Conservation (phyloP, 1,284 basidiomycete genomes). For the Chondrostereum purpureum region DNA sequence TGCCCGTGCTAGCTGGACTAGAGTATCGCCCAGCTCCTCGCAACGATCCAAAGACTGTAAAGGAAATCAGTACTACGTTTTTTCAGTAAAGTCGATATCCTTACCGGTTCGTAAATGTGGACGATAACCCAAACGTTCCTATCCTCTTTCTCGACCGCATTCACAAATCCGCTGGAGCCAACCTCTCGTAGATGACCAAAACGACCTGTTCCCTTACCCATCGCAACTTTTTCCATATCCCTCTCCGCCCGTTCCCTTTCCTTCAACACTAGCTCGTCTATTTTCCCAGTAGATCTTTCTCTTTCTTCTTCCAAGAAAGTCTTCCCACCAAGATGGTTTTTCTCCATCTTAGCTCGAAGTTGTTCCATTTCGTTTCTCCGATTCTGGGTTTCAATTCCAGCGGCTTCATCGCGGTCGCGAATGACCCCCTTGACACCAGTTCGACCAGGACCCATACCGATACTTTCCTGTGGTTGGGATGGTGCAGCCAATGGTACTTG, state of each 20-base stretch:
- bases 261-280: constrained; percentile 35
- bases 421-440: constrained; percentile 84
- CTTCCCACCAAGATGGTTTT: constrained; percentile 14
- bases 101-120: constrained; percentile 77
- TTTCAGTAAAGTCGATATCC: constrained; percentile 20
- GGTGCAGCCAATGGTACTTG: constrained; percentile 35
- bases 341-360: constrained; percentile 15
- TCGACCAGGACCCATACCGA: constrained; percentile 78
- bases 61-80: neutral
- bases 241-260: constrained; percentile 30
- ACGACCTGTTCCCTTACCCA: constrained; percentile 40
- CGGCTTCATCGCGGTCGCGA: constrained; percentile 66
- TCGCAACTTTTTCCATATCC: constrained; percentile 30
- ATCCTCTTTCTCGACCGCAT: constrained; percentile 71
- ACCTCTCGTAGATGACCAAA: constrained; percentile 84
- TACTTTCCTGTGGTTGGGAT: constrained; percentile 32
- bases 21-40: constrained; percentile 59
- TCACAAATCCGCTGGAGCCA: constrained; percentile 65
- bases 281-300: constrained; percentile 35
- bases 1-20: constrained; percentile 61
- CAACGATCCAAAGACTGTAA: constrained; percentile 68
- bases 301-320: constrained; percentile 39
- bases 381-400: constrained; percentile 41
- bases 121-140: constrained; percentile 70
- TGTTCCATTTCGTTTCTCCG: constrained; percentile 12